Evolutionary conservation across 202 grass and related monocot species (phyloP).

Genomic region (Eragrostis tef): DNA sequence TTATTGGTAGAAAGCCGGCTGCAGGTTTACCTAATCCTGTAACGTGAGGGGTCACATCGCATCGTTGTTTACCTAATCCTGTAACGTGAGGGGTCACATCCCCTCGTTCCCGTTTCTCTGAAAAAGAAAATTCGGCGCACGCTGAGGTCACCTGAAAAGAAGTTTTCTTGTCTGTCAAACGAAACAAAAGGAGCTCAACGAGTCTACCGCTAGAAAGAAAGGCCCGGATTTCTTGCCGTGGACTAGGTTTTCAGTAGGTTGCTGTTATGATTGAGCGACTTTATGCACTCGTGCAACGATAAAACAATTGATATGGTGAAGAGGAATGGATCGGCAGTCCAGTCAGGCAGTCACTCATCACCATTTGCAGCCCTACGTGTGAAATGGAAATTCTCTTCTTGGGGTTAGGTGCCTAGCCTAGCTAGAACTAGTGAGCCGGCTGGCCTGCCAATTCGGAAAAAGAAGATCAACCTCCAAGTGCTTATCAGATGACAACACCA

Average conservation of each 20-base stretch:
- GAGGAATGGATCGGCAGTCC: too few species aligned
- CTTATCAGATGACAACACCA: slow-evolving; percentile 1
- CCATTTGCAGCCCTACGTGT: slow-evolving; percentile 36
- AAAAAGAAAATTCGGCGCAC: not conserved
- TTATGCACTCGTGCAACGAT: slow-evolving; percentile 43
- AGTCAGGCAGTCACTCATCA: not conserved
- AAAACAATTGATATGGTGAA: not conserved
- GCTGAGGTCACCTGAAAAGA: slow-evolving; percentile 40
- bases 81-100: slow-evolving; percentile 29
- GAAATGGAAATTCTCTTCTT: slow-evolving; percentile 18
- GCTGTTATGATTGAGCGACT: slow-evolving; percentile 35
- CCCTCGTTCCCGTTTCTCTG: not conserved
- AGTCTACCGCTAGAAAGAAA: not conserved
- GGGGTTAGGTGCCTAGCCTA: slow-evolving; percentile 24
- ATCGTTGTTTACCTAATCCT: slow-evolving; percentile 42
- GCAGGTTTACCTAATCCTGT: slow-evolving; percentile 46
- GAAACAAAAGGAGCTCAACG: not conserved
- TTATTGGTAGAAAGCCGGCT: slow-evolving; percentile 45
- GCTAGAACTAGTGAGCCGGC: not conserved
- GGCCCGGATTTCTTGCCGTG: slow-evolving; percentile 2
- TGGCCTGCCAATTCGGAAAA: not conserved
- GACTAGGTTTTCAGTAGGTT: not conserved
- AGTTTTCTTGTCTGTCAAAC: not conserved
- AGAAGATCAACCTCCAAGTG: not conserved
- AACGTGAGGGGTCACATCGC: slow-evolving; percentile 24